These are phyloP conservation scores for Peronospora farinosa DNA, from an alignment of 352 stramenopile genomes.

Conservation along the genomic window DNA sequence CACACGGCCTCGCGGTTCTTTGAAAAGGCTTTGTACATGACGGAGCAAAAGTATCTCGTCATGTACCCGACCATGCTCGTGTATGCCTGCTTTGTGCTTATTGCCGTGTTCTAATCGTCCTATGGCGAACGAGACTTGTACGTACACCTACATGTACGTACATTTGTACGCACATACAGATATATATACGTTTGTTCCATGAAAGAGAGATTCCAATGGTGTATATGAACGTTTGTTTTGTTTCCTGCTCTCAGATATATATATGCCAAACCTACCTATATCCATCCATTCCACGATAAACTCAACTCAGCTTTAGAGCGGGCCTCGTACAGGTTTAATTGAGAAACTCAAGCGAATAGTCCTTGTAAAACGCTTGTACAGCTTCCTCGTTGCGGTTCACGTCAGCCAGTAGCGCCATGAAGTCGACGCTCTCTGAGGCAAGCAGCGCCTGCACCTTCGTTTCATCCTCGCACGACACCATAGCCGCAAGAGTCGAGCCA, in stretches of 20 bases:
- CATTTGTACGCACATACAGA: background rate
- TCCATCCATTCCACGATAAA: constrained; percentile 21
- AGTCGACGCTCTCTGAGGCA: constrained; percentile 28
- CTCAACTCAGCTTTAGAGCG: constrained; percentile 16
- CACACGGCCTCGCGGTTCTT: constrained; percentile 92
- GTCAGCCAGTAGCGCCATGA: constrained; percentile 38
- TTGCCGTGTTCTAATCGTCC: constrained; percentile 93
- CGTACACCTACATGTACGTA: constrained; percentile 1
- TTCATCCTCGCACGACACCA: constrained; percentile 37
- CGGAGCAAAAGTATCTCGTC: constrained; percentile 95
- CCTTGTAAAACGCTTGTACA: constrained; percentile 37
- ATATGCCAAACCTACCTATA: constrained; percentile 26
- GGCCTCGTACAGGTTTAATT: constrained; percentile 20
- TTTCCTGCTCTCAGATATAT: constrained; percentile 24
- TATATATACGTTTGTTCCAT: constrained; percentile 1
- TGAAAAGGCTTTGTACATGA: constrained; percentile 92
- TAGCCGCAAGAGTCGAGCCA: constrained; percentile 34
- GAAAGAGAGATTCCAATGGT: background rate
- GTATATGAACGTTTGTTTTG: constrained; percentile 19
- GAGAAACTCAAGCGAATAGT: constrained; percentile 41
- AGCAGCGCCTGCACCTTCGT: constrained; percentile 39
- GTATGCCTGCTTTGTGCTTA: constrained; percentile 98
- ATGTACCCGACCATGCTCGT: constrained; percentile 95
- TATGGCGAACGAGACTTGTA: background rate
- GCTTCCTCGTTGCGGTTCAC: constrained; percentile 31